A percentile compares a stretch with the other conserved stretches of the same genome.
phyloP scores from a whole-genome alignment of 1,284 basidiomycete genomes.

The Naganishia sp. region DNA sequence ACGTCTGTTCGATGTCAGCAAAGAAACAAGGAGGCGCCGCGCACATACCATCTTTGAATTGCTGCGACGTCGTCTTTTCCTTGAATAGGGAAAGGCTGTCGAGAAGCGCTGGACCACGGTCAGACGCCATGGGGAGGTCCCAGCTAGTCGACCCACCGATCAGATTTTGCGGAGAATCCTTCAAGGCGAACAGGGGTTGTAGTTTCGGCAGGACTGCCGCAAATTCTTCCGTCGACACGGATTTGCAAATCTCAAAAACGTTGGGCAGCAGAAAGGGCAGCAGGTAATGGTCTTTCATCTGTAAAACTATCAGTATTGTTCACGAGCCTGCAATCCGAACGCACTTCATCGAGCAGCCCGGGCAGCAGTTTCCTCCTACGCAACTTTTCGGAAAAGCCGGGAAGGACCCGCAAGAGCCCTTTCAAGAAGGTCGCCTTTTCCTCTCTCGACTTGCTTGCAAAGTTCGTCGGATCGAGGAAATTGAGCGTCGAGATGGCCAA shows the following conservation, averaged over 20 bases:
- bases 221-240: conserved; percentile 78
- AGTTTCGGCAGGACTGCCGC: conserved; percentile 76
- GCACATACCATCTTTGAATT: conserved; percentile 81
- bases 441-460: conserved; percentile 88
- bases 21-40: background rate
- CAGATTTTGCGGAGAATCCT: conserved; percentile 97
- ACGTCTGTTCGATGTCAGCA: conserved; percentile 65
- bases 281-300: conserved; percentile 92
- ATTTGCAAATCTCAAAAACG: conserved; percentile 85
- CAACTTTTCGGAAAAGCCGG: conserved; percentile 83
- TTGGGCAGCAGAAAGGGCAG: conserved; percentile 97
- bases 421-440: conserved; percentile 97
- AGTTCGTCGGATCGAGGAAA: conserved; percentile 93
- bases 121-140: background rate
- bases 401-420: conserved; percentile 78
- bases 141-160: conserved; percentile 57
- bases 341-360: conserved; percentile 85
- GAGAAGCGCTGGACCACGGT: conserved; percentile 60
- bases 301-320: conserved; percentile 12
- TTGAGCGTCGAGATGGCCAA: conserved; percentile 95
- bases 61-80: conserved; percentile 79
- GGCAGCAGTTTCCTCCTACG: conserved; percentile 90
- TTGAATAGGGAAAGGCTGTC: conserved; percentile 87
- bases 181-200: conserved; percentile 84
- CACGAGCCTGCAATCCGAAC: conserved; percentile 31